These are phyloP conservation scores for Danielia oregonensis DNA, from an alignment of 805 yeast species.

Conservation along the genomic window DNA sequence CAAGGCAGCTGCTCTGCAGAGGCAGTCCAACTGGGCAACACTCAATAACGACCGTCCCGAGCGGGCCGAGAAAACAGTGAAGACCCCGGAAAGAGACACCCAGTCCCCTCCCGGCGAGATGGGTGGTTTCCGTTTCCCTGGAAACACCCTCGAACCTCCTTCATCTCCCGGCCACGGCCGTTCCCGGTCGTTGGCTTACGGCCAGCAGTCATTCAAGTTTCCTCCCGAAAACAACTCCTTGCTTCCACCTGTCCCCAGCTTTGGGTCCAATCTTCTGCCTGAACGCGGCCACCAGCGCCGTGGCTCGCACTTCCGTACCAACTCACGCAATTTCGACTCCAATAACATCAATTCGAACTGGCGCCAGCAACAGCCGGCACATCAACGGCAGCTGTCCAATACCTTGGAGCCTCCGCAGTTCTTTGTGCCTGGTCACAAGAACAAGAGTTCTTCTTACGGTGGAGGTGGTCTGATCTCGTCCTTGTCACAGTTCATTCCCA, in stretches of 20 bases:
- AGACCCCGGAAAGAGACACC: constrained; percentile 18
- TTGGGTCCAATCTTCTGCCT: constrained; percentile 38
- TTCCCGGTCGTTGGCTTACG: constrained; percentile 40
- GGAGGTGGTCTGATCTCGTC: constrained; percentile 56
- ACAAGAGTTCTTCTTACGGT: constrained; percentile 63
- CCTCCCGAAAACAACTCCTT: constrained; percentile 43
- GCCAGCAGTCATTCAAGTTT: constrained; percentile 54
- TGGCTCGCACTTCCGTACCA: constrained; percentile 36
- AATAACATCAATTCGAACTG: constrained; percentile 50
- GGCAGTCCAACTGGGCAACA: constrained; percentile 41
- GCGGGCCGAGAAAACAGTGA: too few species aligned
- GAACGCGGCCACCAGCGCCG: constrained; percentile 39
- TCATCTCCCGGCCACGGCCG: constrained; percentile 24
- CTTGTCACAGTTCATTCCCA: constrained; percentile 35
- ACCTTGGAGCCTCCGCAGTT: constrained; percentile 35
- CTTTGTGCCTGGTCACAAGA: constrained; percentile 77
- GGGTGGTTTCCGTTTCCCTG: constrained; percentile 56
- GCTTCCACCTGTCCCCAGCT: constrained; percentile 54
- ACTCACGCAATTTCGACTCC: constrained; percentile 37
- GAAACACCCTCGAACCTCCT: constrained; percentile 23
- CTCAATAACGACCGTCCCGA: constrained; percentile 10
- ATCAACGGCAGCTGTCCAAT: constrained; percentile 24
- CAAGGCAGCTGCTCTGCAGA: constrained; percentile 91
- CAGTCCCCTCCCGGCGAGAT: constrained; percentile 17
- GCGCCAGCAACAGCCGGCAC: constrained; percentile 53